phyloP scores from a whole-genome alignment of 148 eudicot genomes.

The Cornus suecica region DNA sequence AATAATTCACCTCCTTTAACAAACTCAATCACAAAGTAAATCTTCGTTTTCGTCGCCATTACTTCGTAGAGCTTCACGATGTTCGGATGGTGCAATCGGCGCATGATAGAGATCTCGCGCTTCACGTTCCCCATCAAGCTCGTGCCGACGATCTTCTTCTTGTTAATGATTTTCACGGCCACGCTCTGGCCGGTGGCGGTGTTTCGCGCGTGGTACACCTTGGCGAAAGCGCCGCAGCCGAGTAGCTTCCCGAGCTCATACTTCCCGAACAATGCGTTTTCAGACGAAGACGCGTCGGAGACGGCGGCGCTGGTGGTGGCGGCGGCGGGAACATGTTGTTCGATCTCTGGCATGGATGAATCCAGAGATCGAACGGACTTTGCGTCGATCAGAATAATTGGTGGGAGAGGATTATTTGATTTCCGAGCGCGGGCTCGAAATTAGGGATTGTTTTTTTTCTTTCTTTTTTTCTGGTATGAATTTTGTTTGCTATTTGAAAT shows the following conservation, averaged over 20 bases:
- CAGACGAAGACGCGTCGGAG: not conserved
- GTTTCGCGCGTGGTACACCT: constrained; percentile 66
- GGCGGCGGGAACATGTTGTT: not conserved
- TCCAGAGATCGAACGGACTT: constrained; percentile 25
- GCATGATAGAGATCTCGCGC: constrained; percentile 68
- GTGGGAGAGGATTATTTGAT: too few relatives aligned
- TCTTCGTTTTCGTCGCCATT: constrained; percentile 55
- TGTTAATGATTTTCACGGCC: constrained; percentile 57
- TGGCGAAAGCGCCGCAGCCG: constrained; percentile 74
- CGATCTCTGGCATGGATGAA: constrained; percentile 25
- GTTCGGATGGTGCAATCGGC: constrained; percentile 51
- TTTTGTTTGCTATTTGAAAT: not conserved
- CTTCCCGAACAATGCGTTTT: constrained; percentile 45
- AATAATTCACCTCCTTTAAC: constrained; percentile 80
- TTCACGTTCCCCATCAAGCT: constrained; percentile 39
- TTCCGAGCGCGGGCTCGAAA: not conserved
- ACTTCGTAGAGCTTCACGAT: constrained; percentile 64
- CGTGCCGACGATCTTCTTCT: constrained; percentile 33
- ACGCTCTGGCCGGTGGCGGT: constrained; percentile 57
- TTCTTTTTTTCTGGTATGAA: too few relatives aligned
- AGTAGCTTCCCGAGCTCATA: constrained; percentile 65
- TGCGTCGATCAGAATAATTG: not conserved
- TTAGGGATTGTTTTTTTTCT: too few relatives aligned
- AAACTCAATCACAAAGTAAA: constrained; percentile 65
- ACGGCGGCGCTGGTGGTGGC: not conserved